Evolutionary conservation across 2,329 filamentous ascomycete species (phyloP), one percentile per base, ranked within the genome.

Genomic region (Apiospora kogelbergensis): DNA sequence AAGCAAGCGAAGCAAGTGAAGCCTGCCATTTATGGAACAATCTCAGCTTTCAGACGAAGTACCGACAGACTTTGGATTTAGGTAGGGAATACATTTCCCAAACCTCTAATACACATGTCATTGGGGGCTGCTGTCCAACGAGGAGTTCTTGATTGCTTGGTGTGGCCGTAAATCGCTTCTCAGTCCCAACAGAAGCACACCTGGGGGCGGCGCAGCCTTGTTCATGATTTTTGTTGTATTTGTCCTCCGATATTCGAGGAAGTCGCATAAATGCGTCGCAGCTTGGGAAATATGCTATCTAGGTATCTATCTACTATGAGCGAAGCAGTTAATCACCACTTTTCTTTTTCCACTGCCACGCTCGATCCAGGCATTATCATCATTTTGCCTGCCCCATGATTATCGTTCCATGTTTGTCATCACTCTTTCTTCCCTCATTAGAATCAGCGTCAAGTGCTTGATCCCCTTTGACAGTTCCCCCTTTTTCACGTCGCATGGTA

Each of bases 221-320:
- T n/a, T 60, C 53, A 37, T 60, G 30, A 37, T 60, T 60, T 13
- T 60, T 26, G 15, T 60, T n/a, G 53, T 60, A 60, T 60, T 60
- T 60, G 30, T 22, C 53, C 53, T 60, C 53, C n/a, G 9, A 37
- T n/a, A 37, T 37, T n/a, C 20, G 53, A 60, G 53, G 53, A 60
- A 5, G 20, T 60, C 30, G 53, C 53, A 60, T 60, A 60, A 60
- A 37, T 60, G 53, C 53, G 30, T 37, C 53, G 30, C 53, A 26
- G 63, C 65, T 66, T 66, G 65, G 33, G 65, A 53, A 66, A 66
- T 66, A 66, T 66, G 65, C 65, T 66, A 66, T 66, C 65, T 66
- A 66, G 65, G 65, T 66, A 66, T 66, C 65, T 66, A 66, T 66
- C 65, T 66, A 66, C 65, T 66, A 46, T 48, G 44, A 30, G 65